Conservation (phyloP, 1,284 basidiomycete species). For the Trametes polyzona region DNA sequence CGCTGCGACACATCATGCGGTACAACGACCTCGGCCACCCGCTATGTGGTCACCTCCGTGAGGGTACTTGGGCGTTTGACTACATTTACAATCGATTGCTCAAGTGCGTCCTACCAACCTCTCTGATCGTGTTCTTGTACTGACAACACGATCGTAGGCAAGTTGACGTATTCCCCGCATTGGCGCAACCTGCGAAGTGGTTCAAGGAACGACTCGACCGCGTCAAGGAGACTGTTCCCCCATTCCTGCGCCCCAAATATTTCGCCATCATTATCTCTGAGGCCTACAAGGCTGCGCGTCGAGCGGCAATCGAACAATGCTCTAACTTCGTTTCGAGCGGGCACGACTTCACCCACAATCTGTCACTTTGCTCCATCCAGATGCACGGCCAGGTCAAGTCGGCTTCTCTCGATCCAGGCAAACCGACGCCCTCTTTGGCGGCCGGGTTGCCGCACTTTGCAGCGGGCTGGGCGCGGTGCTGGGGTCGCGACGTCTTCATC, state of each 20-base stretch:
- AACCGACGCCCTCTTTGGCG: conserved; percentile 79
- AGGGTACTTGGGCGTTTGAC: conserved; percentile 89
- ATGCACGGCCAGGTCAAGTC: conserved; percentile 91
- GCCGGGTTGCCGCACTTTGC: conserved; percentile 96
- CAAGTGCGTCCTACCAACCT: conserved; percentile 53
- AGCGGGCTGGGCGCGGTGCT: conserved; percentile 90
- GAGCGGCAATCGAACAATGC: conserved; percentile 81
- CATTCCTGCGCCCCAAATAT: conserved; percentile 91
- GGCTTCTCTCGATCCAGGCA: conserved; percentile 79
- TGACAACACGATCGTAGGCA: conserved; percentile 53
- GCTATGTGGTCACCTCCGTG: conserved; percentile 83
- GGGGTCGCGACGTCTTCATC: conserved; percentile 98
- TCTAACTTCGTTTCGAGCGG: conserved; percentile 86
- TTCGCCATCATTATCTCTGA: conserved; percentile 89
- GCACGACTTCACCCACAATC: conserved; percentile 86
- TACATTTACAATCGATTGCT: conserved; percentile 77
- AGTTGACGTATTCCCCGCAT: conserved; percentile 63
- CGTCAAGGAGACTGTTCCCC: conserved; percentile 74
- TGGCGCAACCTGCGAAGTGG: conserved; percentile 79
- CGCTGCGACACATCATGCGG: conserved; percentile 79
- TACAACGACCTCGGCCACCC: conserved; percentile 93
- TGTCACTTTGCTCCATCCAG: conserved; percentile 87
- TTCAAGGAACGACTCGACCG: conserved; percentile 82
- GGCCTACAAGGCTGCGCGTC: conserved; percentile 88
- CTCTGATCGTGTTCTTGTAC: background rate